A percentile compares a stretch with the other conserved stretches of the same genome.
These are phyloP conservation scores for Malassezia caprae DNA, from an alignment of 1,284 basidiomycete species.

Conservation along the genomic window DNA sequence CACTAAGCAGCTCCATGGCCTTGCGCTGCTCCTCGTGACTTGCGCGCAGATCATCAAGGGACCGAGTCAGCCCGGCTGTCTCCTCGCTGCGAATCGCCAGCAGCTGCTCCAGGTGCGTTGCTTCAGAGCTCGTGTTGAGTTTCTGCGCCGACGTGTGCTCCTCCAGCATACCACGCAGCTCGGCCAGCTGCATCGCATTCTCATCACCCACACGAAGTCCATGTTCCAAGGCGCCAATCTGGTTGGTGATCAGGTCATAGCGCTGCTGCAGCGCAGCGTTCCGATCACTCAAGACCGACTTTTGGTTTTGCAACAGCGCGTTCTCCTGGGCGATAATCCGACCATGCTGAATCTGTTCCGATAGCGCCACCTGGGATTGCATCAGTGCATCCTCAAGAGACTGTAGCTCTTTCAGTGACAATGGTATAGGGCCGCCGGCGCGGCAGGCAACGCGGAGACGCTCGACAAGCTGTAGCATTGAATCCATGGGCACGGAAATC, in stretches of 20 bases:
- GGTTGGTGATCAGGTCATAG: conserved; percentile 17
- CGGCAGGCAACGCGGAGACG: neutral
- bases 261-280: conserved; percentile 57
- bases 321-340: conserved; percentile 83
- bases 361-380: conserved; percentile 73
- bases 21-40: conserved; percentile 93
- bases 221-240: conserved; percentile 14
- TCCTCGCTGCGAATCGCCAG: conserved; percentile 78
- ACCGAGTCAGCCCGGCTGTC: conserved; percentile 69
- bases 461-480: neutral
- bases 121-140: conserved; percentile 76
- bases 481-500: neutral
- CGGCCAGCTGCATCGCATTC: conserved; percentile 81
- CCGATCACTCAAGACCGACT: conserved; percentile 77
- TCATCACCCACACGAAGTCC: conserved; percentile 52
- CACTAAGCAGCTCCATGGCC: conserved; percentile 78
- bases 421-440: conserved; percentile 47
- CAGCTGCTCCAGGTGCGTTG: conserved; percentile 79
- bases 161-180: conserved; percentile 72
- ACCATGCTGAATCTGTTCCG: conserved; percentile 80
- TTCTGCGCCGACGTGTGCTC: conserved; percentile 83
- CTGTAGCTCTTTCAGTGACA: conserved; percentile 61
- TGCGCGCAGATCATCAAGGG: conserved; percentile 84
- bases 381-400: conserved; percentile 73
- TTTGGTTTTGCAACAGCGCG: conserved; percentile 69